These are phyloP conservation scores for Petunia axillaris DNA, from an alignment of 257 asterid genomes.

Conservation along the genomic window DNA sequence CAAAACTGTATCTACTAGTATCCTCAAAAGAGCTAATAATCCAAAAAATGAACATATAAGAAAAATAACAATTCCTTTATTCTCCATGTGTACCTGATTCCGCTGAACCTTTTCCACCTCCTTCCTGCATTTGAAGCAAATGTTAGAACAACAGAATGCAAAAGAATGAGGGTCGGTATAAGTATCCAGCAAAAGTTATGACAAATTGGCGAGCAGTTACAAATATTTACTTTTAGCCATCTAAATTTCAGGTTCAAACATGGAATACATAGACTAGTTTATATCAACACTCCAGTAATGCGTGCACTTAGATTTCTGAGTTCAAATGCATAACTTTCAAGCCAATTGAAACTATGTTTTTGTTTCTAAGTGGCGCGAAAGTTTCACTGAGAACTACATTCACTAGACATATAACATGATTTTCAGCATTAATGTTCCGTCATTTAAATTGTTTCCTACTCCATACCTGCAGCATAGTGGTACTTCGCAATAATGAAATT, in stretches of 20 bases:
- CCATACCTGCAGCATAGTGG: neutral
- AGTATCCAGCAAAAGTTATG: neutral
- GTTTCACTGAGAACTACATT: neutral
- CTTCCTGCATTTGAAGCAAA: slow-evolving; percentile 51
- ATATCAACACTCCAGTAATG: slow-evolving; percentile 6
- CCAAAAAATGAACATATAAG: slow-evolving; percentile 63
- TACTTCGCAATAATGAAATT: neutral
- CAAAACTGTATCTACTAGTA: slow-evolving; percentile 47
- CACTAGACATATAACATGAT: neutral
- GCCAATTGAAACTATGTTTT: neutral
- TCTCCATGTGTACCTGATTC: slow-evolving; percentile 79
- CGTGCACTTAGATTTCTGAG: neutral
- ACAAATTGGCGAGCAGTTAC: neutral
- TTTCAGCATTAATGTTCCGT: neutral
- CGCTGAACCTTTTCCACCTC: slow-evolving; percentile 62
- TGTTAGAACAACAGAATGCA: neutral
- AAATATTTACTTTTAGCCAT: neutral
- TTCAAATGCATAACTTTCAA: slow-evolving; percentile 5
- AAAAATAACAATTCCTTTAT: slow-evolving; percentile 73
- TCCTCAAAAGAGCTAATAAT: slow-evolving; percentile 49
- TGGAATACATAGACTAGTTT: neutral
- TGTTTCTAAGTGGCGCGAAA: neutral
- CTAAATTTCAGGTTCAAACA: neutral
- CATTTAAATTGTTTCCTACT: neutral
- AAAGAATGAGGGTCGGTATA: neutral